phyloP scores from a whole-genome alignment of 306 rosid species.

The Prunus mume region DNA sequence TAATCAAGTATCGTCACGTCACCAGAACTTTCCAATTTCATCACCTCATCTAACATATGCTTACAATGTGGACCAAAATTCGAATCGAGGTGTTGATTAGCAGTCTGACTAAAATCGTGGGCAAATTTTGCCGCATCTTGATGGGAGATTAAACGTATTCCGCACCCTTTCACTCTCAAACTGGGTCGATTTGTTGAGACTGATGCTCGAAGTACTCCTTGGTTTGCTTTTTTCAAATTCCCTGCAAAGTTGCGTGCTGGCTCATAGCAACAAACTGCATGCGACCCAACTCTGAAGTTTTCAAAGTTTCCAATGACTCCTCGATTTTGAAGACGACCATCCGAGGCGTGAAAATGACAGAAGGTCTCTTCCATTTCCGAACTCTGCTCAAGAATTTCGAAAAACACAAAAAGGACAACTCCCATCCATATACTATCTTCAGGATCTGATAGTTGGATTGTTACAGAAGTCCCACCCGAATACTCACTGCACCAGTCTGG shows the following conservation, averaged over 20 bases:
- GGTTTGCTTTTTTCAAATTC: background rate
- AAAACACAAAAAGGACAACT: background rate
- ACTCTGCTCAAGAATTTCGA: background rate
- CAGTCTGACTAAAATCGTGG: background rate
- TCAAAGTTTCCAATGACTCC: background rate
- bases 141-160: background rate
- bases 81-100: background rate
- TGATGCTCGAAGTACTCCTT: background rate
- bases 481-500: background rate
- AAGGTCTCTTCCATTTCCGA: background rate
- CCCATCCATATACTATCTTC: background rate
- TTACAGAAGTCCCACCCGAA: background rate
- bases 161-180: constrained; percentile 1
- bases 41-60: background rate
- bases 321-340: background rate
- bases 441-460: background rate
- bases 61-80: background rate
- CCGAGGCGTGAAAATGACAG: background rate
- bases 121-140: background rate
- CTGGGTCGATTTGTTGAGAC: background rate
- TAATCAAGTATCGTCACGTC: background rate
- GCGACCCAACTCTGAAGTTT: background rate
- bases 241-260: background rate
- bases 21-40: background rate
- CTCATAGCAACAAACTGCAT: background rate